Evolutionary conservation across 495 filamentous ascomycete genomes (phyloP), one percentile per base, ranked within the genome.

Genomic region (Friedmanniomyces endolithicus): DNA sequence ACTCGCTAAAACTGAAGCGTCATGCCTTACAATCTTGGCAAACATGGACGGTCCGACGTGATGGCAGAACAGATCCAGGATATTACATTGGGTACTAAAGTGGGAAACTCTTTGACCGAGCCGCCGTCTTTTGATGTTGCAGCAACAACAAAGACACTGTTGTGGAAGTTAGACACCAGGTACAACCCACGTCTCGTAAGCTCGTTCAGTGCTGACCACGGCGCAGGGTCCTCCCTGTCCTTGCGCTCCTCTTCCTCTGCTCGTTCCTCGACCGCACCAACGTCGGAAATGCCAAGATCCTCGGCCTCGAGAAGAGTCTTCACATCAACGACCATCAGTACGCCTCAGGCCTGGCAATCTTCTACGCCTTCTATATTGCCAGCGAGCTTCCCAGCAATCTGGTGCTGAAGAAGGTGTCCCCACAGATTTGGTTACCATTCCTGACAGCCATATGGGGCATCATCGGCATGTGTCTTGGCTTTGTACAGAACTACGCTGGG

Each of bases 381-480:
- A 87, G 88, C 56, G 90, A 95, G 73, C 88, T 89, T 0, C 56
- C 90, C 33, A 94, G 89, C 40, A 96, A 97, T 66, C 68, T 96
- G 48, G 69, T 97, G 20, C 80, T 97, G 53, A 96, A 96, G 70
- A 74, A 57, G 14, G 45, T 67, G n/a, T 54, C 61, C 11, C 70
- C 70, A 1, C 61, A 64, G 24, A 45, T 68, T 41, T 73, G 69
- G 56, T 72, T 77, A 0, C 56, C 67, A 8, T 81, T 81, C 48
- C 81, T 81, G 49, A 83, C 83, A 75, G 45, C 77, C 0, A 49
- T 72, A 6, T 84, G 81, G 79, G 90, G 90, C 6, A 77, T 87
- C 49, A 79, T 77, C 55, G 95, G 94, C 83, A 80, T 82, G 4
- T 79, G 74, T 16, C 94, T 94, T 86, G 90, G 90, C 0, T 76